Percentiles rank a stretch among this genome's conserved stretches.
phyloP scores from a whole-genome alignment of 805 yeast genomes.

The Phaffomyces antillensis region DNA sequence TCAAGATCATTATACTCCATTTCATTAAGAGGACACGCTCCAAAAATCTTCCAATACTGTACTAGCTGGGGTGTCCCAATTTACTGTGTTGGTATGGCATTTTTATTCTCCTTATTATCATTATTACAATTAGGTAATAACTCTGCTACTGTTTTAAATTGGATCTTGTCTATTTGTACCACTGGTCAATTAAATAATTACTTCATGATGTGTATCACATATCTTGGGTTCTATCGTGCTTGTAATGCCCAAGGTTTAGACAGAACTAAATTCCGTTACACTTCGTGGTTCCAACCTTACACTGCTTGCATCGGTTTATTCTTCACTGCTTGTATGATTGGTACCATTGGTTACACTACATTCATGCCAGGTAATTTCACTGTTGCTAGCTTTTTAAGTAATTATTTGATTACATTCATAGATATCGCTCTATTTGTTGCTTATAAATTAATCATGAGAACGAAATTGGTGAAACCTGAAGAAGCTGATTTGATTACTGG shows the following conservation, averaged over 20 bases:
- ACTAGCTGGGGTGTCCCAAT: slow-evolving; percentile 64
- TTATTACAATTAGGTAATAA: slow-evolving; percentile 51
- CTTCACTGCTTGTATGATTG: slow-evolving; percentile 42
- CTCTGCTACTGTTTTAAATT: slow-evolving; percentile 53
- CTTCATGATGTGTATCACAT: slow-evolving; percentile 48
- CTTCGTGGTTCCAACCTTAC: slow-evolving; percentile 55
- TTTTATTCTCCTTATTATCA: slow-evolving; percentile 52
- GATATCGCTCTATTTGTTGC: slow-evolving; percentile 37
- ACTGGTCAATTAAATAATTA: slow-evolving; percentile 57
- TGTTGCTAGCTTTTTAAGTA: slow-evolving; percentile 56
- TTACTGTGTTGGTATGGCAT: slow-evolving; percentile 47
- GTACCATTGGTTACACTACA: slow-evolving; percentile 61
- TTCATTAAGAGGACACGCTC: slow-evolving; percentile 51
- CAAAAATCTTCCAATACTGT: slow-evolving; percentile 51
- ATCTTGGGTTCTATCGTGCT: slow-evolving; percentile 57
- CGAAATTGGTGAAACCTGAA: slow-evolving; percentile 36
- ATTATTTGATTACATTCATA: slow-evolving; percentile 65
- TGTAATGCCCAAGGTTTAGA: slow-evolving; percentile 43
- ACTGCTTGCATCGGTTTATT: slow-evolving; percentile 40
- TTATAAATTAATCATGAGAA: slow-evolving; percentile 43
- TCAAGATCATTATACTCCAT: slow-evolving; percentile 51
- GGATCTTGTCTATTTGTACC: slow-evolving; percentile 64
- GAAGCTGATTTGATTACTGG: slow-evolving; percentile 49
- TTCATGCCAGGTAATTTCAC: slow-evolving; percentile 68
- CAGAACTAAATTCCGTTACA: slow-evolving; percentile 35